A percentile compares a stretch with the other conserved stretches of the same genome.
These are phyloP conservation scores for Zanthoxylum bungeanum DNA, from an alignment of 345 rosid species.

Conservation along the genomic window DNA sequence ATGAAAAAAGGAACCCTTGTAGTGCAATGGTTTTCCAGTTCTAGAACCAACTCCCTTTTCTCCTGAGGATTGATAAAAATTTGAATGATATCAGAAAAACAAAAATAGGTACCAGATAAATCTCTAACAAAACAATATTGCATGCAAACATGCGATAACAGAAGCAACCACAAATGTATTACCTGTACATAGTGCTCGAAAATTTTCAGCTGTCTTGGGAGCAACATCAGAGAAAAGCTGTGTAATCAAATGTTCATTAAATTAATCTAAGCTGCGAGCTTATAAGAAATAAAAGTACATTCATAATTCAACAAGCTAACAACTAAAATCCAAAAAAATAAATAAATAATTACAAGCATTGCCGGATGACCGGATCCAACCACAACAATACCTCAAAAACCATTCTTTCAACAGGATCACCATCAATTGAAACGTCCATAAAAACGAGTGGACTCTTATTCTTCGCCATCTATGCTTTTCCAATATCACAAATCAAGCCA, in stretches of 20 bases:
- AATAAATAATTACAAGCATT: no score
- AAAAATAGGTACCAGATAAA: not conserved
- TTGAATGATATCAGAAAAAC: slow-evolving; percentile 18
- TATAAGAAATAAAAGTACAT: not conserved
- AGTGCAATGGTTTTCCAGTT: slow-evolving; percentile 86
- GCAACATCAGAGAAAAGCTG: slow-evolving; percentile 88
- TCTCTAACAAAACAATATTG: no score
- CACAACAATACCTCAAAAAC: slow-evolving; percentile 73
- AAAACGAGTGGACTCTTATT: slow-evolving; percentile 75
- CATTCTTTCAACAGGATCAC: slow-evolving; percentile 92
- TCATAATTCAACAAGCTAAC: not conserved
- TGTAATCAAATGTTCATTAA: slow-evolving; percentile 13
- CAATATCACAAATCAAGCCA: slow-evolving; percentile 27
- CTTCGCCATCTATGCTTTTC: slow-evolving; percentile 47
- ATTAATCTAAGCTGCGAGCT: not conserved
- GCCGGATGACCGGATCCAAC: no score
- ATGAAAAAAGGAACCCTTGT: slow-evolving; percentile 96
- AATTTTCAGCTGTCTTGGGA: slow-evolving; percentile 88
- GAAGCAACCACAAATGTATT: no score
- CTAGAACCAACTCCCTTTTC: slow-evolving; percentile 84
- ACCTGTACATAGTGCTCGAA: slow-evolving; percentile 97
- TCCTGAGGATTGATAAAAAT: slow-evolving; percentile 37
- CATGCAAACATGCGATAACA: no score
- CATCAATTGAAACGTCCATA: slow-evolving; percentile 89
- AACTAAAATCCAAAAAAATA: no score